These are phyloP conservation scores for Colletotrichum graminicola DNA, from an alignment of 2,329 filamentous ascomycete species.

Conservation along the genomic window DNA sequence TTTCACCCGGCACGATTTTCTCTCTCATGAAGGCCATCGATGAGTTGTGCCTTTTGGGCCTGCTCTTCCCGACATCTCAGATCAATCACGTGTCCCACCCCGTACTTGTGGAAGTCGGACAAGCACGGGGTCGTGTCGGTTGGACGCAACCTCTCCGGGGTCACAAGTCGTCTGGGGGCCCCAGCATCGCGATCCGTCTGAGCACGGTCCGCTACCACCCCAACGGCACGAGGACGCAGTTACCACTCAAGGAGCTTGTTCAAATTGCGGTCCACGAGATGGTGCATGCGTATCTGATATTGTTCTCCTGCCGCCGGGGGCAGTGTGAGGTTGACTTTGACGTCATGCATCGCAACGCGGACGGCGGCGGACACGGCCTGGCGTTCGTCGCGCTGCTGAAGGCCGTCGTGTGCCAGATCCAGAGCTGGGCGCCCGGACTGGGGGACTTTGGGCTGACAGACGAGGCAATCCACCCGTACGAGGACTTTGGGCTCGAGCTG, in stretches of 20 bases:
- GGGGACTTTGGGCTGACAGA: slow-evolving; percentile 33
- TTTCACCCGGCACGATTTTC: slow-evolving; percentile 22
- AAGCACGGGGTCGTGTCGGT: slow-evolving; percentile 30
- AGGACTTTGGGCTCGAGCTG: slow-evolving; percentile 36
- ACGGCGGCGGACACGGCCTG: slow-evolving; percentile 33
- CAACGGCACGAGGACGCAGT: slow-evolving; percentile 6
- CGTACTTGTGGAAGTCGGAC: slow-evolving; percentile 34
- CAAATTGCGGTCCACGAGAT: slow-evolving; percentile 48
- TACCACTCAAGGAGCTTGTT: slow-evolving; percentile 49
- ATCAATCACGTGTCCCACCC: slow-evolving; percentile 34
- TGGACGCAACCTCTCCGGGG: slow-evolving; percentile 34
- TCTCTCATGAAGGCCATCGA: slow-evolving; percentile 36
- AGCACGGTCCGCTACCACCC: slow-evolving; percentile 33
- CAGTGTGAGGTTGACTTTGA: slow-evolving; percentile 35
- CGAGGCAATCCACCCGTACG: slow-evolving; percentile 34
- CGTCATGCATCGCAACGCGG: slow-evolving; percentile 27
- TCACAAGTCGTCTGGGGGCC: slow-evolving; percentile 20
- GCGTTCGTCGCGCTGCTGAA: slow-evolving; percentile 37
- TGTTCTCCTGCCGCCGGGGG: slow-evolving; percentile 31
- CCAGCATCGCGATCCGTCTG: slow-evolving; percentile 39
- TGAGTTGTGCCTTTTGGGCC: slow-evolving; percentile 29
- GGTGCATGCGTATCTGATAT: slow-evolving; percentile 38
- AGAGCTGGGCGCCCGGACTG: slow-evolving; percentile 26
- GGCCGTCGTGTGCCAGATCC: slow-evolving; percentile 30
- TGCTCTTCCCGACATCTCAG: slow-evolving; percentile 34